phyloP scores from a whole-genome alignment of 2,329 filamentous ascomycete genomes.

The Fusarium albosuccineum region DNA sequence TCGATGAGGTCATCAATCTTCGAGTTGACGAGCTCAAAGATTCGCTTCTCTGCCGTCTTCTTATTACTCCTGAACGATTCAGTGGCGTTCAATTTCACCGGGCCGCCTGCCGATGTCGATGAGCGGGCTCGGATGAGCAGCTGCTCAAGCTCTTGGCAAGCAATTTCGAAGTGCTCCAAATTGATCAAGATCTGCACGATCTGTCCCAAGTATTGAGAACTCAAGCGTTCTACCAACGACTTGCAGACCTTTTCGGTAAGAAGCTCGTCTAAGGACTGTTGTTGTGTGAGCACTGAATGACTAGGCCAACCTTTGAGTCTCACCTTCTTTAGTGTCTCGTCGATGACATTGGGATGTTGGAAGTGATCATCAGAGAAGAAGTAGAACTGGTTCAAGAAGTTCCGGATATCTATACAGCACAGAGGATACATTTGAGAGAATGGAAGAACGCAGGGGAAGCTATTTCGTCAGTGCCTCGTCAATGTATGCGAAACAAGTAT shows the following conservation, averaged over 20 bases:
- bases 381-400: conserved; percentile 98
- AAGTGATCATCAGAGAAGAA: conserved; percentile 98
- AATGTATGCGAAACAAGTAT: neutral
- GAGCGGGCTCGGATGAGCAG: conserved; percentile 87
- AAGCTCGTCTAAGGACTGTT: conserved; percentile 90
- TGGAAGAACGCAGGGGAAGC: conserved; percentile 93
- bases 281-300: conserved; percentile 20
- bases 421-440: conserved; percentile 99
- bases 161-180: conserved; percentile 94
- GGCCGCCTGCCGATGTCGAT: conserved; percentile 82
- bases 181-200: conserved; percentile 99
- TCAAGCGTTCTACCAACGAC: conserved; percentile 87
- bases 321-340: conserved; percentile 87
- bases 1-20: conserved; percentile 99
- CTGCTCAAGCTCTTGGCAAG: conserved; percentile 89
- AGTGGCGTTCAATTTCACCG: conserved; percentile 84
- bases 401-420: conserved; percentile 97
- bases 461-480: conserved; percentile 50
- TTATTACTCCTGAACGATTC: conserved; percentile 90
- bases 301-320: neutral
- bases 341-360: conserved; percentile 88
- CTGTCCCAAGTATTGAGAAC: conserved; percentile 94
- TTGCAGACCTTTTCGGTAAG: conserved; percentile 92
- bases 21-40: conserved; percentile 97
- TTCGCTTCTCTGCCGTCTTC: conserved; percentile 95